Conservation (phyloP, 371 early-diverging fungal species). For the Mucor plumbeus region DNA sequence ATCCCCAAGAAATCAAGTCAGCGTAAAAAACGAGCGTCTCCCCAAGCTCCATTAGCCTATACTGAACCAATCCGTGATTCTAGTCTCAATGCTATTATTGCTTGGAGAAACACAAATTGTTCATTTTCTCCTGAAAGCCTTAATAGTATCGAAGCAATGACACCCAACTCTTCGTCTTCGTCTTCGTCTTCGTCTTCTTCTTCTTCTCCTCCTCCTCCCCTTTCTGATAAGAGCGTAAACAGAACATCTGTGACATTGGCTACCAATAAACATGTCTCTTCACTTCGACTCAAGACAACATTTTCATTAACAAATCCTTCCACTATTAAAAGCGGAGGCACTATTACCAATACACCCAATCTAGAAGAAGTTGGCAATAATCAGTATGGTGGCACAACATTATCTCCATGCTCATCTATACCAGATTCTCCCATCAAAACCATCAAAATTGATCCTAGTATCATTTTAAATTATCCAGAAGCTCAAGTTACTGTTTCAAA, state of each 20-base stretch:
- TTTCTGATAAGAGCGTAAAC: not conserved
- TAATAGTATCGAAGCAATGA: not conserved
- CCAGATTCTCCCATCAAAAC: constrained; percentile 3
- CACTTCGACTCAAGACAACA: not conserved
- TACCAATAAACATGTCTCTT: not conserved
- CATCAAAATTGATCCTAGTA: constrained; percentile 7
- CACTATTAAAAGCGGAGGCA: not conserved
- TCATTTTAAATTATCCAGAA: constrained; percentile 13
- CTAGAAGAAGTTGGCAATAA: not conserved
- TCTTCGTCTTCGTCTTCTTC: too few species aligned
- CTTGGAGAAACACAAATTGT: not conserved
- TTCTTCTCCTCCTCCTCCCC: too few species aligned
- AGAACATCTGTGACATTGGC: not conserved
- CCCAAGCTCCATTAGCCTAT: not conserved
- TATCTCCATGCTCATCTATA: not conserved
- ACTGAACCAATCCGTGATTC: not conserved
- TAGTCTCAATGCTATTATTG: not conserved
- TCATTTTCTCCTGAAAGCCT: not conserved
- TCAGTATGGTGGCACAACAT: not conserved
- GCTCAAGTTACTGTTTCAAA: constrained; percentile 4
- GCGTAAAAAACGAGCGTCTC: not conserved
- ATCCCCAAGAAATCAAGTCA: not conserved
- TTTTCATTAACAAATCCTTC: not conserved
- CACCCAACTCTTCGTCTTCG: too few species aligned
- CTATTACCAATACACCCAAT: not conserved